Conservation (phyloP, 352 stramenopile species). For the Blastocystis sp. region DNA sequence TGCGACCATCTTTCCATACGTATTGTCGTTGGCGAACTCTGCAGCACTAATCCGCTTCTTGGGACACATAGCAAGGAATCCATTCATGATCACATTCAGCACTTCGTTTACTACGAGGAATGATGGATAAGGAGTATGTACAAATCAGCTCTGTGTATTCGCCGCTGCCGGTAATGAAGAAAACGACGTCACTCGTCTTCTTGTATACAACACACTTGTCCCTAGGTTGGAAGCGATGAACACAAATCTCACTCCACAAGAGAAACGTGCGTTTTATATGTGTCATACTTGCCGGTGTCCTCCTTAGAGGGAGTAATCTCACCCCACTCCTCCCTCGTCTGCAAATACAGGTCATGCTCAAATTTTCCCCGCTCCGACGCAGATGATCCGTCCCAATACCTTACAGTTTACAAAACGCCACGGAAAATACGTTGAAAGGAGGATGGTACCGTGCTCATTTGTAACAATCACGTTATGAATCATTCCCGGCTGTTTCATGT, state of each 20-base stretch:
- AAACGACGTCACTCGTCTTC: slow-evolving; percentile 24
- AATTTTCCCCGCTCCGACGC: slow-evolving; percentile 30
- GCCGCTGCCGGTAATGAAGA: slow-evolving; percentile 48
- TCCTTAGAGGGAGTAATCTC: slow-evolving; percentile 19
- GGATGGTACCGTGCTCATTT: slow-evolving; percentile 38
- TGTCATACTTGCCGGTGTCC: background rate
- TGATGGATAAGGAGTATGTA: background rate
- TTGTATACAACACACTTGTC: slow-evolving; percentile 39
- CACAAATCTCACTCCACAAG: background rate
- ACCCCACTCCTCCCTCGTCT: slow-evolving; percentile 8
- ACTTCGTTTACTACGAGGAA: slow-evolving; percentile 10
- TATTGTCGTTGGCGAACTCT: slow-evolving; percentile 17
- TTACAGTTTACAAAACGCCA: background rate
- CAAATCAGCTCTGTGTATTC: slow-evolving; percentile 33
- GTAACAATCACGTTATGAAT: slow-evolving; percentile 53
- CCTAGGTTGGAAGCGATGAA: background rate
- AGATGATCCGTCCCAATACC: slow-evolving; percentile 51
- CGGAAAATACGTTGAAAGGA: slow-evolving; percentile 16
- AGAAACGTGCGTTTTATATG: slow-evolving; percentile 16
- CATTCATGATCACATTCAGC: slow-evolving; percentile 24
- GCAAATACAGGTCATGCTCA: slow-evolving; percentile 52
- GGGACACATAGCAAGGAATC: background rate
- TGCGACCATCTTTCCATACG: slow-evolving; percentile 49
- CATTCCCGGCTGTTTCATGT: slow-evolving; percentile 25
- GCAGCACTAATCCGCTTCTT: background rate